phyloP scores from a whole-genome alignment of 306 rosid genomes.

The Prosopis cineraria region DNA sequence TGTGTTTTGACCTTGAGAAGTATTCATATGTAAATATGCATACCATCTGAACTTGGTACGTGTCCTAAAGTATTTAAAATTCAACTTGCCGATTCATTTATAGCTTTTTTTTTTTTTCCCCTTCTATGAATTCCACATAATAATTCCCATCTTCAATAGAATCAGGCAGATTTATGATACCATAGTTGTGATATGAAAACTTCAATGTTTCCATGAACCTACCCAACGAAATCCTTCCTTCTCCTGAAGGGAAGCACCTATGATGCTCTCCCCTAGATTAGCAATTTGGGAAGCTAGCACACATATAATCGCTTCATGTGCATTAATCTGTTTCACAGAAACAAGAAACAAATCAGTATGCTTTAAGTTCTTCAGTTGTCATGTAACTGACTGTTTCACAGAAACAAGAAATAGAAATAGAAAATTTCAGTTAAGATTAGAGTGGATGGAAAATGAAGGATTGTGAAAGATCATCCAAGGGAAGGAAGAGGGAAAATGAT shows the following conservation, averaged over 20 bases:
- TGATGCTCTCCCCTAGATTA: constrained; percentile 94
- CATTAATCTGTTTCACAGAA: constrained; percentile 55
- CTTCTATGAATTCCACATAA: background rate
- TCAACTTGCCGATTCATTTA: background rate
- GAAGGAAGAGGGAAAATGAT: background rate
- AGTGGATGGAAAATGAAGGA: background rate
- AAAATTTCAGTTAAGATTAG: constrained; percentile 4
- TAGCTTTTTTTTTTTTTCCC: background rate
- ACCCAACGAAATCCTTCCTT: constrained; percentile 97
- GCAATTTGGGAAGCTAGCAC: constrained; percentile 93
- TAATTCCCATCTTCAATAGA: background rate
- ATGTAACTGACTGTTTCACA: background rate
- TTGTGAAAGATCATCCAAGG: constrained; percentile 1
- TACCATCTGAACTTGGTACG: background rate
- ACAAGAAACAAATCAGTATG: background rate
- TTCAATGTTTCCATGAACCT: constrained; percentile 31
- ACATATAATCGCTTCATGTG: constrained; percentile 73
- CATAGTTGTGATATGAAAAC: background rate
- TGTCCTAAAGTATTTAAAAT: background rate
- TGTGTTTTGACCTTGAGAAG: background rate
- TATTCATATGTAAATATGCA: background rate
- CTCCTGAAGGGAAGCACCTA: constrained; percentile 92
- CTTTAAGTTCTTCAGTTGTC: constrained; percentile 17
- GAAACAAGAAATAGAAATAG: background rate
- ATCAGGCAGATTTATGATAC: constrained; percentile 4